Percentiles rank a stretch among this genome's conserved stretches.
Evolutionary conservation across 306 rosid species (phyloP).

Genomic region (Potentilla sterilis): DNA sequence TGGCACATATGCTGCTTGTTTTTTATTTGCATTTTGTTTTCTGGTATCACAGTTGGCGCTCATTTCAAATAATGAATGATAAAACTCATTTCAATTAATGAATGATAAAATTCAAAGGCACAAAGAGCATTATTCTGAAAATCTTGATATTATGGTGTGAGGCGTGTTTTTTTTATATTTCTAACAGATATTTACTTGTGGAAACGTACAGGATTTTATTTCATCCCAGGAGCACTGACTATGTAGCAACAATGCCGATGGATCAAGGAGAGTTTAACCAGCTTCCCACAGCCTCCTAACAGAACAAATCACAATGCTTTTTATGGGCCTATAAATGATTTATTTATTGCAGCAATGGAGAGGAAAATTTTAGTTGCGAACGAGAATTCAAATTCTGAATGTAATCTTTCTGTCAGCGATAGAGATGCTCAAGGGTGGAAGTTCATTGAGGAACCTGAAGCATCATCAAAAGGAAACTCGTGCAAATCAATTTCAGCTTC

Average conservation of each 20-base stretch:
- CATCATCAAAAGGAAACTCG: slow-evolving; percentile 29
- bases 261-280: slow-evolving; percentile 70
- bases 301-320: slow-evolving; percentile 92
- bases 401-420: slow-evolving; percentile 23
- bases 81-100: background rate
- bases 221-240: slow-evolving; percentile 67
- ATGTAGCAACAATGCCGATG: slow-evolving; percentile 66
- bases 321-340: slow-evolving; percentile 57
- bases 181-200: background rate
- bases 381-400: slow-evolving; percentile 31
- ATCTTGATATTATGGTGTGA: background rate
- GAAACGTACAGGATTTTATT: slow-evolving; percentile 62
- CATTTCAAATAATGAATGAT: background rate
- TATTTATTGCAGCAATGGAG: slow-evolving; percentile 62
- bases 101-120: background rate
- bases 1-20: background rate
- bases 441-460: slow-evolving; percentile 41
- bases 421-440: slow-evolving; percentile 43
- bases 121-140: background rate
- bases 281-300: slow-evolving; percentile 88
- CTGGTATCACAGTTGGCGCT: background rate
- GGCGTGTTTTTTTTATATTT: background rate
- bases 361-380: slow-evolving; percentile 51
- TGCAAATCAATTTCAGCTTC: slow-evolving; percentile 60
- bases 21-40: background rate